These are phyloP conservation scores for Quercus tomentella DNA, from an alignment of 331 rosid species.

Conservation along the genomic window DNA sequence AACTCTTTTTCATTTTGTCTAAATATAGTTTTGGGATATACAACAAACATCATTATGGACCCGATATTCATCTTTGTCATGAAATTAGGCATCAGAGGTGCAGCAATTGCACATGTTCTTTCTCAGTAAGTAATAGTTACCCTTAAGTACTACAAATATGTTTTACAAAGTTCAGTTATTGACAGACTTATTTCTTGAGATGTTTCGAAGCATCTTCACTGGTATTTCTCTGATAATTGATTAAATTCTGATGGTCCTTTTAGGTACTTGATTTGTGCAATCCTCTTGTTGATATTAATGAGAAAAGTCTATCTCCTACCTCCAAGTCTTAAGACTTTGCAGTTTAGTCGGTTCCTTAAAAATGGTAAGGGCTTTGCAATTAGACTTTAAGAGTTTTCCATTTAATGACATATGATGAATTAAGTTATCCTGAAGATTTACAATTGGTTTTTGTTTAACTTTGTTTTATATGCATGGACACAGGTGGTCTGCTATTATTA, in stretches of 20 bases:
- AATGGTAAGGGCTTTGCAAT: constrained; percentile 50
- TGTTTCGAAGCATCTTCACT: not conserved
- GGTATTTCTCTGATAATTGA: no score
- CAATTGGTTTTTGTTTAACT: not conserved
- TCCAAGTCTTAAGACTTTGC: constrained; percentile 73
- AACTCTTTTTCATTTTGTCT: constrained; percentile 10
- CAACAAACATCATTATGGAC: constrained; percentile 66
- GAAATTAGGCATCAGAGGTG: constrained; percentile 81
- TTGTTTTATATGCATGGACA: constrained; percentile 2
- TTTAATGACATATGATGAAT: no score
- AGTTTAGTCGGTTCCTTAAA: constrained; percentile 73
- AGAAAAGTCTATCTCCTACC: constrained; percentile 72
- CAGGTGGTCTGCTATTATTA: constrained; percentile 70
- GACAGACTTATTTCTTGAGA: not conserved
- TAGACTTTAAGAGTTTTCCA: no score
- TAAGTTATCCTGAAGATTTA: not conserved
- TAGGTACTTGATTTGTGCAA: constrained; percentile 83
- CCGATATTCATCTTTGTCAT: constrained; percentile 80
- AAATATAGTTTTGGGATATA: constrained; percentile 61
- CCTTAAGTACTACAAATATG: not conserved
- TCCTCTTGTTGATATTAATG: constrained; percentile 55
- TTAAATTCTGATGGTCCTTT: constrained; percentile 3
- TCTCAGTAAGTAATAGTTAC: constrained; percentile 70
- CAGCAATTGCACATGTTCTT: constrained; percentile 90
- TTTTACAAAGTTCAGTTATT: not conserved